A percentile compares a stretch with the other conserved stretches of the same genome.
These are phyloP conservation scores for Podaxis mareebaensis DNA, from an alignment of 768 basidiomycete genomes.

Conservation along the genomic window DNA sequence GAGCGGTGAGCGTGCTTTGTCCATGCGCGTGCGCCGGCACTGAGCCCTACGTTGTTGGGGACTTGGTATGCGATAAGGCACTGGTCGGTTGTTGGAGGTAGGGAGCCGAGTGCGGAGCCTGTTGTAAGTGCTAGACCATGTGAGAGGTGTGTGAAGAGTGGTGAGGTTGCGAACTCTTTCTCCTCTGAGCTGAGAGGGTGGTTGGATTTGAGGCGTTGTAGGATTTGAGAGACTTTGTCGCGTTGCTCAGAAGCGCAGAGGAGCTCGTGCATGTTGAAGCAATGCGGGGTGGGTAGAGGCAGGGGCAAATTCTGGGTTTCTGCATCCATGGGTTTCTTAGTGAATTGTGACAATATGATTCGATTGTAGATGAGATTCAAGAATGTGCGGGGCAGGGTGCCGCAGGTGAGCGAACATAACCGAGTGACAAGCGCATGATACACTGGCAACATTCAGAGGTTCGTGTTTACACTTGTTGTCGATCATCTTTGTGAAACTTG, in stretches of 20 bases:
- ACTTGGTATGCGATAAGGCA: slow-evolving; percentile 55
- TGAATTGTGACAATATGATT: not conserved
- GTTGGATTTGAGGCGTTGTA: slow-evolving; percentile 9
- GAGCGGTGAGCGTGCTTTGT: slow-evolving; percentile 67
- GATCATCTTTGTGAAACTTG: no score
- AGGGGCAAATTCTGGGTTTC: not conserved
- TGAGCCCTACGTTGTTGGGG: slow-evolving; percentile 51
- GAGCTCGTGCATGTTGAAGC: slow-evolving; percentile 46
- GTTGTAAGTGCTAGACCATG: slow-evolving; percentile 58
- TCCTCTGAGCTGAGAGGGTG: not conserved
- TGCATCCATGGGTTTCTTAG: not conserved
- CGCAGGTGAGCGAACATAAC: no score
- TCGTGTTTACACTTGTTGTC: no score
- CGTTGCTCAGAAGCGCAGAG: slow-evolving; percentile 39
- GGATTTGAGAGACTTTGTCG: slow-evolving; percentile 28
- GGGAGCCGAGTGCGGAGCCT: slow-evolving; percentile 56
- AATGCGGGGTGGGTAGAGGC: slow-evolving; percentile 31
- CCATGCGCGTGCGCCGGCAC: slow-evolving; percentile 65
- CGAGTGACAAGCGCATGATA: no score
- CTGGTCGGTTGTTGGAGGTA: slow-evolving; percentile 46
- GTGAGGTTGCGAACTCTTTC: slow-evolving; percentile 18
- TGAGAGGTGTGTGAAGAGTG: slow-evolving; percentile 45
- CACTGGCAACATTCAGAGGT: no score
- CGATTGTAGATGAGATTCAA: no score
- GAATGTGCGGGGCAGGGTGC: no score